Base-by-base conservation (phyloP, 768 basidiomycete genomes). In the Exsudoporus frostii region DNA sequence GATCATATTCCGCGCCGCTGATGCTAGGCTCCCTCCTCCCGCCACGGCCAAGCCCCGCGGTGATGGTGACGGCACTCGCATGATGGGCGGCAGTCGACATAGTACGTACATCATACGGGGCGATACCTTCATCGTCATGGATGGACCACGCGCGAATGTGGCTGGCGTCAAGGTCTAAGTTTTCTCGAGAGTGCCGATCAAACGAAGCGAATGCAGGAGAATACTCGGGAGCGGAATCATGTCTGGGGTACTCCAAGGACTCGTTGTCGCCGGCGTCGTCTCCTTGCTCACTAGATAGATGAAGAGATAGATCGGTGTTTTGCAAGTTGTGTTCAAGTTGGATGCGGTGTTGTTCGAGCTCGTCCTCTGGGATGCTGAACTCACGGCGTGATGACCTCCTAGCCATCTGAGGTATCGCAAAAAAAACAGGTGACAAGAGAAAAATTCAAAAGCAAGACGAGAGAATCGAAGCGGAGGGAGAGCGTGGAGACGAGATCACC, bases 81-180 rank as follows among this genome's bases (percentile, higher is more conserved):
- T 97, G 94, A 69, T 97, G 94, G 1, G 86, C 90, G 9, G 83
- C 84, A 0, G 93, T 95, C 0, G 90, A 93, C 53, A 91, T 69
- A 0, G 88, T 89, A 53, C 84, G 82, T 20, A 80, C 83, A 37
- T 78, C 80, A 58, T 84, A 89, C 0, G 86, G 85, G 57, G 79
- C 76, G 30, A 85, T 71, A 19, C 83, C 86, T 13, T 87, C 86
- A 5, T 88, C 85, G 50, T 81, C 77, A 45, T 88, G 76, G 62
- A 81, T 80, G 20, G 82, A 82, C 83, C 82, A 85, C 1, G 76
- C 76, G 53, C 80, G 80, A 24, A 76, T 64, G 38, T 74, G 77
- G 53, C 74, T 75, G 24, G 75, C 74, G 40, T 83, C 82, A 5
- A 79, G 76, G 40, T 82, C 83, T 55, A 80, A 76, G 43, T 80